Base-by-base conservation (phyloP, 2,329 filamentous ascomycete genomes). In the Trichoderma lentiforme region DNA sequence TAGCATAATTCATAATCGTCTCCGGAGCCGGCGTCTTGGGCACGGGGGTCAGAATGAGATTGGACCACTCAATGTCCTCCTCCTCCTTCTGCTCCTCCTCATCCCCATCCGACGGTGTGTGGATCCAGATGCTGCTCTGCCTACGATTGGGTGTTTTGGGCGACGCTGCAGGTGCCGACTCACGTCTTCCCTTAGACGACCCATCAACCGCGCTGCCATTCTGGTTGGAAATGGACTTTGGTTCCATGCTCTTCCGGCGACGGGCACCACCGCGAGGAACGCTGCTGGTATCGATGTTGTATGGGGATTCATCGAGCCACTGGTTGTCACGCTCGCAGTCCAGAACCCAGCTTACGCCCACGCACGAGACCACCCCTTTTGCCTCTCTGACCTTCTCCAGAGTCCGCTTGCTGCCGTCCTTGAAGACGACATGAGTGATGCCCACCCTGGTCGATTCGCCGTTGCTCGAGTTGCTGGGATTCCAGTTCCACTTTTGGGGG, bases 371-470 rank as follows among this genome's bases (percentile, higher is more conserved):
- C 34, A 93, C 85, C 6, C 93, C 93, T 15, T 88, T 86, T 51
- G 89, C 90, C 76, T 91, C 88, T 71, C 90, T 86, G 7, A 95
- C 91, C 81, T 94, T 97, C 78, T 97, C 91, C 75, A 97, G 82
- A 0, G 94, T 97, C 30, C 91, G 86, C 77, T 91, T 91, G 56
- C 90, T 90, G 60, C 94, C 94, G 78, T 97, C 94, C 80, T 97
- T 97, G 85, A 91, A 97, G 7, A 97, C 89, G 8, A 97, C 92
- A 78, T 97, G 94, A 0, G 94, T 97, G 76, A 97, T 93, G 6
- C 91, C 92, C 72, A 93, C 84, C 79, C 90, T 92, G 63, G 81
- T 79, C 6, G 78, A 77, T 15, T 85, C 83, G 43, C 77, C 77
- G 28, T 76, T 75, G 3, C 78, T 75, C 24, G 79, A 73, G 60